Percentiles rank a stretch among this genome's conserved stretches.
Conservation (phyloP, 441 rosid species). For the Breynia disticha region DNA sequence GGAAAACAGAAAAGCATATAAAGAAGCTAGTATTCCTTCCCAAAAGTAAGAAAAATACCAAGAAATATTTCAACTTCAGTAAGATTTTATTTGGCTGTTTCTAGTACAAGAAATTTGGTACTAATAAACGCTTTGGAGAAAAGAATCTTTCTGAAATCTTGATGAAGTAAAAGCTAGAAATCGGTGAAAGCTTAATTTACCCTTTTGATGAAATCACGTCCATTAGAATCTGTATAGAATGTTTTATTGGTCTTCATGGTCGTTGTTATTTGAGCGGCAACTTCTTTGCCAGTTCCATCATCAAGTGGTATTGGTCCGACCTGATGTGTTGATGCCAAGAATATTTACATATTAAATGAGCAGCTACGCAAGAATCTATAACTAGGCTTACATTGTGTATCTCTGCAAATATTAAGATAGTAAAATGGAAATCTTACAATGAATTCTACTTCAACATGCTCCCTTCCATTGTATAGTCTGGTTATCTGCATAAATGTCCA, state of each 20-base stretch:
- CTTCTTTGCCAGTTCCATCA: slow-evolving; percentile 89
- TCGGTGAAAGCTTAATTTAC: slow-evolving; percentile 26
- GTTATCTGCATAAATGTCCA: slow-evolving; percentile 44
- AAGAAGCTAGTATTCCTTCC: too few species aligned
- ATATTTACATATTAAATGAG: not conserved
- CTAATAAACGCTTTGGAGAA: slow-evolving; percentile 6
- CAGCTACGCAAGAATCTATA: not conserved
- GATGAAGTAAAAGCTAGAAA: not conserved
- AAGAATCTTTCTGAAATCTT: slow-evolving; percentile 7
- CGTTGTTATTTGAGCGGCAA: slow-evolving; percentile 70
- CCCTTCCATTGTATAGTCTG: slow-evolving; percentile 78
- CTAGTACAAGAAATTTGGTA: not conserved
- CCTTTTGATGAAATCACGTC: slow-evolving; percentile 92
- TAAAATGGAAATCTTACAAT: slow-evolving; percentile 46
- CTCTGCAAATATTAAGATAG: too few species aligned
- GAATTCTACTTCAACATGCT: slow-evolving; percentile 96
- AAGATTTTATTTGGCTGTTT: too few species aligned
- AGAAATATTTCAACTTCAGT: not conserved
- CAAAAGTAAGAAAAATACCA: not conserved
- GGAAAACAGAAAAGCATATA: too few species aligned
- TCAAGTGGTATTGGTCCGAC: slow-evolving; percentile 80
- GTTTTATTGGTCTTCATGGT: slow-evolving; percentile 58
- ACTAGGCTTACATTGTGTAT: not conserved
- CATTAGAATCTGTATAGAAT: slow-evolving; percentile 95
- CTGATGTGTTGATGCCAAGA: slow-evolving; percentile 28